These are phyloP conservation scores for Boletus mariae DNA, from an alignment of 1,284 basidiomycete genomes.

Conservation along the genomic window DNA sequence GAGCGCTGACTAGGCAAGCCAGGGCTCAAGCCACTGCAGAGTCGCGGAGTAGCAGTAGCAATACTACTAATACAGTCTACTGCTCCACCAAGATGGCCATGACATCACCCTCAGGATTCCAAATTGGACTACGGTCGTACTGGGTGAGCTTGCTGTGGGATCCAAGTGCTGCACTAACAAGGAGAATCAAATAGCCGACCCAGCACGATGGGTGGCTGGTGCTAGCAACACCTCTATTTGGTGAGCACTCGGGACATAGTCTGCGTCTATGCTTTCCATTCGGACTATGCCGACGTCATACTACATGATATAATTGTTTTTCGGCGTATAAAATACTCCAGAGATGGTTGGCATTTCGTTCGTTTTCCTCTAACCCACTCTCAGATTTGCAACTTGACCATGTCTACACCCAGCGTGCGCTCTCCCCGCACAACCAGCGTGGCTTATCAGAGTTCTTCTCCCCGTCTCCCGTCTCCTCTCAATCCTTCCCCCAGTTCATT, in stretches of 20 bases:
- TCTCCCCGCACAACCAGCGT: slow-evolving; percentile 14
- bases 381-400: not conserved
- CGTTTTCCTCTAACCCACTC: not conserved
- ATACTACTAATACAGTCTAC: too few species aligned
- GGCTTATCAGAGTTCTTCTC: slow-evolving; percentile 11
- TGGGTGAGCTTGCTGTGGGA: not conserved
- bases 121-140: not conserved
- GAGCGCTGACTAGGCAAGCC: too few species aligned
- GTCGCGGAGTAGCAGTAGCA: too few species aligned
- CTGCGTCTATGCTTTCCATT: not conserved
- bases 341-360: slow-evolving; percentile 10
- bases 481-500: slow-evolving; percentile 12
- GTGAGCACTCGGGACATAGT: not conserved
- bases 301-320: not conserved
- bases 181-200: not conserved
- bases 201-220: not conserved
- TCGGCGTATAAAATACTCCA: slow-evolving; percentile 14
- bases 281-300: slow-evolving; percentile 16
- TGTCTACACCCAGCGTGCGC: slow-evolving; percentile 7
- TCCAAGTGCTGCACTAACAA: not conserved
- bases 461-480: slow-evolving; percentile 21
- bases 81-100: too few species aligned
- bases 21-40: too few species aligned
- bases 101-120: too few species aligned
- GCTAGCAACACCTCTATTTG: not conserved